A percentile compares a stretch with the other conserved stretches of the same genome.
Evolutionary conservation across 306 rosid species (phyloP).

Genomic region (Hippophae rhamnoides): DNA sequence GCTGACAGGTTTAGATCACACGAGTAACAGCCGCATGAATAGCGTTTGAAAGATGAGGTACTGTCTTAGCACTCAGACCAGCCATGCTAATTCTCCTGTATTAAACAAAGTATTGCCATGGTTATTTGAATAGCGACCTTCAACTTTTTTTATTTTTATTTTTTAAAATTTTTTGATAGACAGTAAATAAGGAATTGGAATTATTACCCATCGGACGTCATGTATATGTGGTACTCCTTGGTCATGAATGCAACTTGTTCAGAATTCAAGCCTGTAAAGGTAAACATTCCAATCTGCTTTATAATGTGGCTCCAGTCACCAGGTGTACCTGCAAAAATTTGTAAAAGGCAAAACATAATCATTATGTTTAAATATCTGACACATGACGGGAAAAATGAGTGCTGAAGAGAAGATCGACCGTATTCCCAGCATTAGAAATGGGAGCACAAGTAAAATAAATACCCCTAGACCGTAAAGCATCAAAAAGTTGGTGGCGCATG

Average conservation of each 20-base stretch:
- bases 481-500: conserved; percentile 91
- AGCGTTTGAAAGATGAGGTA: conserved; percentile 80
- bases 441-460: conserved; percentile 3
- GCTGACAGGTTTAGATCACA: conserved; percentile 14
- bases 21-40: conserved; percentile 82
- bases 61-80: conserved; percentile 81
- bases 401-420: too few relatives aligned
- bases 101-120: too few relatives aligned
- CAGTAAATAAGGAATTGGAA: too few relatives aligned
- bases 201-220: conserved; percentile 20
- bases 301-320: not conserved
- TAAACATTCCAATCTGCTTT: conserved; percentile 34
- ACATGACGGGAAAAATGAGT: too few relatives aligned
- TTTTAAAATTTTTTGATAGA: too few relatives aligned
- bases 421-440: not conserved
- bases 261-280: conserved; percentile 25
- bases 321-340: not conserved
- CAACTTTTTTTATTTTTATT: too few relatives aligned
- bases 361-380: not conserved
- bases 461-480: conserved; percentile 75
- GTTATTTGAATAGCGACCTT: too few relatives aligned
- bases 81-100: conserved; percentile 99
- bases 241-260: conserved; percentile 27
- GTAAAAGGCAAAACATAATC: not conserved
- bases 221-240: conserved; percentile 26